Conservation (phyloP, 2,329 filamentous ascomycete genomes). For the Parastagonospora nodorum region DNA sequence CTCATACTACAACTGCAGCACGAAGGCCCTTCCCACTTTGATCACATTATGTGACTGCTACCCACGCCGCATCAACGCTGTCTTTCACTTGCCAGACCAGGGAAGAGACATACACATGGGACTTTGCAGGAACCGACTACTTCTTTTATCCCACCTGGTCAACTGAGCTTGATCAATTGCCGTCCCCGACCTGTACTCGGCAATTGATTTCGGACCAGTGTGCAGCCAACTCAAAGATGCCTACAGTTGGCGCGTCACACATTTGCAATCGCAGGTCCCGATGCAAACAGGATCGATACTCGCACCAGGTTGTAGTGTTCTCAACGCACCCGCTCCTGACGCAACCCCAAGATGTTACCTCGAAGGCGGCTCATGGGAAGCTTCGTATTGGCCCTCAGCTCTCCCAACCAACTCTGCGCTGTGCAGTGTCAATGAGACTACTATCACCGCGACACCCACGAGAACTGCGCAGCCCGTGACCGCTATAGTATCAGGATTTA, state of each 20-base stretch:
- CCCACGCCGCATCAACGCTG: neutral
- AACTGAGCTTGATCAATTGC: conserved; percentile 2
- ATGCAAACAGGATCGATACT: neutral
- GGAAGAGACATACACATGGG: neutral
- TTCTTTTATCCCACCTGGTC: conserved; percentile 5
- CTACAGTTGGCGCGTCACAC: neutral
- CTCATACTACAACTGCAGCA: neutral
- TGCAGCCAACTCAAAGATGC: conserved; percentile 1
- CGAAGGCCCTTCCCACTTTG: neutral
- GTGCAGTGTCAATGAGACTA: neutral
- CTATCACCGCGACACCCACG: neutral
- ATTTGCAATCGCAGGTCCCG: neutral
- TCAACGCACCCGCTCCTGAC: neutral
- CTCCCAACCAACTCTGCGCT: neutral
- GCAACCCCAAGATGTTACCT: neutral
- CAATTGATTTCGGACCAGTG: conserved; percentile 3
- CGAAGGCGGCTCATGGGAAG: conserved; percentile 1
- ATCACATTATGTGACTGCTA: conserved; percentile 8
- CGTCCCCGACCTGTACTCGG: conserved; percentile 1
- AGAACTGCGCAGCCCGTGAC: neutral
- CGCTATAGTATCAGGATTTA: conserved; percentile 1
- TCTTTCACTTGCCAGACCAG: neutral
- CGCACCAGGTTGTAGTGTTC: neutral
- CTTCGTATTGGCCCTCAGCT: conserved; percentile 5
- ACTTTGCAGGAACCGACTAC: neutral